phyloP scores from a whole-genome alignment of 768 basidiomycete genomes.

The Calvatia gigantea region DNA sequence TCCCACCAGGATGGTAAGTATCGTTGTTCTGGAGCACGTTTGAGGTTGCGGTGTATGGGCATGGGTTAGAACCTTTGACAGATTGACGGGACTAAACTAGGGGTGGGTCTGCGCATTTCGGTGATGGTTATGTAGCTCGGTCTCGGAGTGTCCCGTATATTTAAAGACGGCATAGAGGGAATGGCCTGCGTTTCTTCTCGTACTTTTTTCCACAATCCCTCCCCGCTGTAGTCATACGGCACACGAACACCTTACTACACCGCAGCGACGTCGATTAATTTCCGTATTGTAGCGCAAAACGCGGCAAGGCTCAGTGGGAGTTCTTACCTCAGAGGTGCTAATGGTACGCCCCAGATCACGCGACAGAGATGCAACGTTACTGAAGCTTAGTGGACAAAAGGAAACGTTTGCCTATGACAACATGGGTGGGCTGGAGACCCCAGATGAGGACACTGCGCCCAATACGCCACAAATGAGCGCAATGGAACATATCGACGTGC shows the following conservation, averaged over 20 bases:
- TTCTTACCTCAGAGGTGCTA: neutral
- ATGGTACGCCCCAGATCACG: neutral
- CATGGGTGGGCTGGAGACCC: neutral
- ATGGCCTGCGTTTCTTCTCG: neutral
- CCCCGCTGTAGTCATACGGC: neutral
- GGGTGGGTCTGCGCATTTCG: neutral
- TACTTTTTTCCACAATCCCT: neutral
- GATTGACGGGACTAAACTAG: conserved; percentile 8
- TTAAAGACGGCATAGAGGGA: neutral
- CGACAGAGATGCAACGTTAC: neutral
- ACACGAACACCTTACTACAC: neutral
- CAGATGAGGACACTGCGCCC: conserved; percentile 4
- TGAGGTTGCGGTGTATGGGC: conserved; percentile 1
- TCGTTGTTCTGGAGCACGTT: neutral
- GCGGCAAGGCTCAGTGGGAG: neutral
- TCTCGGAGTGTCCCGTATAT: neutral
- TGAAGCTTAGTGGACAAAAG: neutral
- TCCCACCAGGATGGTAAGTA: neutral
- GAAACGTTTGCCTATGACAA: conserved; percentile 1
- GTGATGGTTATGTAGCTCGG: neutral
- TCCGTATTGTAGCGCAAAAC: neutral
- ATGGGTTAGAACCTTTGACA: conserved; percentile 4
- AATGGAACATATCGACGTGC: neutral
- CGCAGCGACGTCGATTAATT: neutral
- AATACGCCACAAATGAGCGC: neutral